Conservation (phyloP, 192 early-diverging fungal species). For the Gonapodya prolifera region DNA sequence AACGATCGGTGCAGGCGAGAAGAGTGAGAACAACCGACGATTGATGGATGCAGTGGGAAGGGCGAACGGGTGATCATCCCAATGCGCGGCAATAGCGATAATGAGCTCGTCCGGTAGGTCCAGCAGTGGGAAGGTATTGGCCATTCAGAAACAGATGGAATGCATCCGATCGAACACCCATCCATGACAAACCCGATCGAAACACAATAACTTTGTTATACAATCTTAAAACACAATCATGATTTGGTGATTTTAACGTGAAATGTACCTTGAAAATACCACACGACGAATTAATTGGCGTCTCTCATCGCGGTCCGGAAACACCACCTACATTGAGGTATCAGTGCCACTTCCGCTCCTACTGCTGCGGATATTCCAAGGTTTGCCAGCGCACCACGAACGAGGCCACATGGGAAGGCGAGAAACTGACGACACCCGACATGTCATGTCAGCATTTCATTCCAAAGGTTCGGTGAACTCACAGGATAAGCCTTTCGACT, state of each 20-base stretch:
- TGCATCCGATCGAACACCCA: neutral
- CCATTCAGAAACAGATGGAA: neutral
- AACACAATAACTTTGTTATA: conserved; percentile 3
- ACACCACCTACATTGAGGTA: conserved; percentile 60
- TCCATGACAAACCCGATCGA: too few relatives aligned
- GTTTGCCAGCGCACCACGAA: conserved; percentile 85
- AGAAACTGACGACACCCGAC: conserved; percentile 45
- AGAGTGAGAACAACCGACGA: neutral
- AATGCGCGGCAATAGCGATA: neutral
- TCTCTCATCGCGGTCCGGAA: conserved; percentile 2
- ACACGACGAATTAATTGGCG: neutral
- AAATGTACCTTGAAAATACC: conserved; percentile 42
- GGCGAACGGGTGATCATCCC: neutral
- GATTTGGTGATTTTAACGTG: conserved; percentile 60
- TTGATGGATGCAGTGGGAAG: neutral
- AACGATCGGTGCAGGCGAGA: neutral
- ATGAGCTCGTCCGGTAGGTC: neutral
- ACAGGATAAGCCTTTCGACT: conserved; percentile 66
- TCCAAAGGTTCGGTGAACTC: conserved; percentile 11
- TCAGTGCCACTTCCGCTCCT: conserved; percentile 68
- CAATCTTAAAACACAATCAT: conserved; percentile 10
- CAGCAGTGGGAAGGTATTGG: neutral
- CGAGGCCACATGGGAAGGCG: conserved; percentile 93
- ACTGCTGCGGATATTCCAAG: conserved; percentile 77
- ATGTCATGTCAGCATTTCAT: neutral